Conservation (phyloP, 2,329 filamentous ascomycete genomes). For the Arthrobotrys sphaeroides region DNA sequence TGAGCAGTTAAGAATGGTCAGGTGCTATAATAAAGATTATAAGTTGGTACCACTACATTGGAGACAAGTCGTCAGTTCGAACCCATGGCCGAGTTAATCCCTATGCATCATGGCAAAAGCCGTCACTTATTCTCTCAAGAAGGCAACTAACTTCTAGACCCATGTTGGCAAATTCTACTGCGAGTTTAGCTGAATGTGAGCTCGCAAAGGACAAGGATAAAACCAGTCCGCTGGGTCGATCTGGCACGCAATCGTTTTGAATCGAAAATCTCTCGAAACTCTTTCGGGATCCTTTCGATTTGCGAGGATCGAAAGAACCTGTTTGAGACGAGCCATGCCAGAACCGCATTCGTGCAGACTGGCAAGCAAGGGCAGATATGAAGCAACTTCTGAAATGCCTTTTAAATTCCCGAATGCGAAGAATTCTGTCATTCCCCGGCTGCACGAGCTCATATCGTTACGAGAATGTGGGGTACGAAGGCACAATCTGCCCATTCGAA, state of each 20-base stretch:
- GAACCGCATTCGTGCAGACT: background rate
- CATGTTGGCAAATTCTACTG: background rate
- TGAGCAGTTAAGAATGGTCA: background rate
- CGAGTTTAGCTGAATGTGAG: background rate
- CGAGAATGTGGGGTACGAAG: constrained; percentile 29
- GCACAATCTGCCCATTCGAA: background rate
- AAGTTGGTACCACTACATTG: background rate
- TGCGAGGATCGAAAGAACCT: background rate
- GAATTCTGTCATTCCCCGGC: constrained; percentile 1
- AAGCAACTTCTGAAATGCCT: background rate
- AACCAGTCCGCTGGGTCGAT: background rate
- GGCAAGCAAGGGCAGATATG: background rate
- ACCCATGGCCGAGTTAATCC: background rate
- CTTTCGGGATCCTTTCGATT: background rate
- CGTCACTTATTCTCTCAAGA: constrained; percentile 8
- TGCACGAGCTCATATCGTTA: constrained; percentile 3
- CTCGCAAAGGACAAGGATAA: background rate
- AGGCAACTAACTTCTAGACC: background rate
- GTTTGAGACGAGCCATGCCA: background rate
- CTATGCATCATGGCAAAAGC: background rate
- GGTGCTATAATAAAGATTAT: background rate
- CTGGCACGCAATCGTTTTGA: background rate
- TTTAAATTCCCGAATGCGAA: background rate
- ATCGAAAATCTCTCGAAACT: background rate
- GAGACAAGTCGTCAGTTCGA: background rate